A percentile compares a stretch with the other conserved stretches of the same genome.
These are phyloP conservation scores for Pseudogymnoascus sp. DNA, from an alignment of 2,329 filamentous ascomycete species.

Conservation along the genomic window DNA sequence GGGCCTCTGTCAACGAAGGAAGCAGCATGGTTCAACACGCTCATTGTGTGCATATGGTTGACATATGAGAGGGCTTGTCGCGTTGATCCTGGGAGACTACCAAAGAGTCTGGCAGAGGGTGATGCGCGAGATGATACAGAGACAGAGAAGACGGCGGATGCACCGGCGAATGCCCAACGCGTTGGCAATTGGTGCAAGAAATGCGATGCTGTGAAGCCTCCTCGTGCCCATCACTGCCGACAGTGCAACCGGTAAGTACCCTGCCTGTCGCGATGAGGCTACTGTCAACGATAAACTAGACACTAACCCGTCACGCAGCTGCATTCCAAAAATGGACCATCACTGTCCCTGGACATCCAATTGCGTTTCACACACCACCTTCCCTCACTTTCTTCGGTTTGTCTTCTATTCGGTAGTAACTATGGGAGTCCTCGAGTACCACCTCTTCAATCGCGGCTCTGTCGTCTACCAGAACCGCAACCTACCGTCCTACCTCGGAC, in stretches of 20 bases:
- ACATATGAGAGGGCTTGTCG: constrained; percentile 58
- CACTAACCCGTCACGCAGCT: constrained; percentile 33
- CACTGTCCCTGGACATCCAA: constrained; percentile 81
- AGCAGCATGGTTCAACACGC: constrained; percentile 54
- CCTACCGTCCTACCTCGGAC: constrained; percentile 67
- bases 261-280: neutral
- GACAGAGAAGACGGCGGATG: constrained; percentile 24
- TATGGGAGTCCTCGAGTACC: constrained; percentile 48
- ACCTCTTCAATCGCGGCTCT: constrained; percentile 51
- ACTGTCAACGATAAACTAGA: neutral
- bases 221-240: constrained; percentile 73
- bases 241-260: constrained; percentile 51
- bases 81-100: constrained; percentile 49
- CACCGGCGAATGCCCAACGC: constrained; percentile 16
- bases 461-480: constrained; percentile 56
- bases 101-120: constrained; percentile 21
- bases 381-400: constrained; percentile 77
- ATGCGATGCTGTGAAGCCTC: constrained; percentile 65
- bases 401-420: constrained; percentile 58
- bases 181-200: constrained; percentile 61
- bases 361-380: constrained; percentile 74
- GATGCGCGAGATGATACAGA: constrained; percentile 20
- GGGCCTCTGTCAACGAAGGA: constrained; percentile 51
- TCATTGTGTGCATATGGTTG: constrained; percentile 56
- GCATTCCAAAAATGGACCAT: constrained; percentile 76